phyloP scores from a whole-genome alignment of 2,329 filamentous ascomycete species.

The Ascocoryne sarcoides region DNA sequence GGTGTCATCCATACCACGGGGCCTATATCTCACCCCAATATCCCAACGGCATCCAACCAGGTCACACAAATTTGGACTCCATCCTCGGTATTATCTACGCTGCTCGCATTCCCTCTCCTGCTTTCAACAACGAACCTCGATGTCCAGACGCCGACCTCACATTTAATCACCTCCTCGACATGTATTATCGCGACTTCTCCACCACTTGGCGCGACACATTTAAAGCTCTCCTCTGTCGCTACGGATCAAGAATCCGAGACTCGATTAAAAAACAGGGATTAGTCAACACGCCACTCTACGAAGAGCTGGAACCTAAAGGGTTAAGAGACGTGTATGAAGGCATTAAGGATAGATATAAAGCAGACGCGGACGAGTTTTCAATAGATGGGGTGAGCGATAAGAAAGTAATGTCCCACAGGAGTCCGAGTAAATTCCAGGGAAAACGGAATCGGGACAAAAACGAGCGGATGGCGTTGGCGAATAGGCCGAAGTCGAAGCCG shows the following conservation, averaged over 20 bases:
- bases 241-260: background rate
- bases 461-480: background rate
- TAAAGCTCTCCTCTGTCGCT: background rate
- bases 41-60: background rate
- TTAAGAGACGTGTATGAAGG: background rate
- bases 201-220: background rate
- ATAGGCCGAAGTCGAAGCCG: background rate
- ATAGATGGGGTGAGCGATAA: background rate
- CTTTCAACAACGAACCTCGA: background rate
- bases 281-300: background rate
- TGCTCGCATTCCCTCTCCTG: background rate
- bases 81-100: slow-evolving; percentile 1
- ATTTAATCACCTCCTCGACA: background rate
- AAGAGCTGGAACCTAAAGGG: background rate
- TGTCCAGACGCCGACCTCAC: background rate
- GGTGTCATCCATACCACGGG: background rate
- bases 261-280: background rate
- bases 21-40: slow-evolving; percentile 1
- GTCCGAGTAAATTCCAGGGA: background rate
- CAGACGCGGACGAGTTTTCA: background rate
- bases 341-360: background rate
- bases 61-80: slow-evolving; percentile 1
- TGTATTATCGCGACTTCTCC: background rate
- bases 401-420: background rate
- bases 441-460: background rate